Evolutionary conservation across 1,284 basidiomycete genomes (phyloP).

Genomic region (Tilletia walkeri): DNA sequence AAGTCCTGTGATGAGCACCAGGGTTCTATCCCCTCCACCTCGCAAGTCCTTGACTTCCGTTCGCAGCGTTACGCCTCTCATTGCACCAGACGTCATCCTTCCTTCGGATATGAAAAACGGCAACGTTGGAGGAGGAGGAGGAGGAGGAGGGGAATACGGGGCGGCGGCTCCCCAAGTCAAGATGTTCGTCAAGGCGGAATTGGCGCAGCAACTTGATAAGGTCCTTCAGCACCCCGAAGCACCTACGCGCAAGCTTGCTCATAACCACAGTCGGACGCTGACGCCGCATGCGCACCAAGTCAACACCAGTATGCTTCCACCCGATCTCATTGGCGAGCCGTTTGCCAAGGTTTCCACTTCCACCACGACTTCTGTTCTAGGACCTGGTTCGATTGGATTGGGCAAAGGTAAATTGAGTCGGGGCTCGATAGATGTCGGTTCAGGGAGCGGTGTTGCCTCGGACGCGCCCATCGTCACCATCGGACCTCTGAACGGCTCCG

Average conservation of each 20-base stretch:
- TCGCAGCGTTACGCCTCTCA: background rate
- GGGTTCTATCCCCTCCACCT: background rate
- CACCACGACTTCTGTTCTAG: too few species aligned
- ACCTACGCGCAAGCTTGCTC: constrained; percentile 2
- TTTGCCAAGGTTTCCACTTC: too few species aligned
- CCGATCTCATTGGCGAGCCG: background rate
- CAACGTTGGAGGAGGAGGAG: too few species aligned
- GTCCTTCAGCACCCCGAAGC: constrained; percentile 5
- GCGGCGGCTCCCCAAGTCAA: background rate
- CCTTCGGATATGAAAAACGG: background rate
- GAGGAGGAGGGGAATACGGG: background rate
- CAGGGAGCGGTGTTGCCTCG: background rate
- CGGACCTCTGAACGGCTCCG: background rate
- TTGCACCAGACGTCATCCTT: background rate
- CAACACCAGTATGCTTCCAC: background rate
- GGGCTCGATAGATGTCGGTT: background rate
- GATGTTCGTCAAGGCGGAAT: background rate
- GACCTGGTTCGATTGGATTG: background rate
- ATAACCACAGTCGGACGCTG: background rate
- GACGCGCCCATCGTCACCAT: background rate
- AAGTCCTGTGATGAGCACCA: background rate
- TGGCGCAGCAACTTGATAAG: constrained; percentile 1
- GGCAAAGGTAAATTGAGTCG: background rate
- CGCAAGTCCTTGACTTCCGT: background rate
- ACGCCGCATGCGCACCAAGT: background rate